phyloP scores from a whole-genome alignment of 73 alveolate genomes.

The Paramecium sonneborni region DNA sequence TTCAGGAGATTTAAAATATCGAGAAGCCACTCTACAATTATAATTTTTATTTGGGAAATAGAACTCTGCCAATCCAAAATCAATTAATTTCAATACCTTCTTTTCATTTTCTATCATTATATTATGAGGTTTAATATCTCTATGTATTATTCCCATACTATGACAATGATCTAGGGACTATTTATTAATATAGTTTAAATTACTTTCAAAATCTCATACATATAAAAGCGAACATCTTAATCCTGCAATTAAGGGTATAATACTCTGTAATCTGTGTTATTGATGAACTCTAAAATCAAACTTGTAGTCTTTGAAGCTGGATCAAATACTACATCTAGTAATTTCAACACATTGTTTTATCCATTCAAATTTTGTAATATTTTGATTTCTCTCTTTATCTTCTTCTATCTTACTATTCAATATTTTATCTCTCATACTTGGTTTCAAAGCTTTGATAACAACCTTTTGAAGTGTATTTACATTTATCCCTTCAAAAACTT shows the following conservation, averaged over 20 bases:
- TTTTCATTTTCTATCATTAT: conserved; percentile 81
- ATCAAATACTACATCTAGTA: conserved; percentile 96
- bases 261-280: conserved; percentile 89
- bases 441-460: conserved; percentile 86
- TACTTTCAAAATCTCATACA: conserved; percentile 90
- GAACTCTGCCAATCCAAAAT: conserved; percentile 92
- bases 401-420: conserved; percentile 70
- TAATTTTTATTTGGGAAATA: conserved; percentile 81
- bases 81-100: conserved; percentile 80
- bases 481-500: conserved; percentile 90
- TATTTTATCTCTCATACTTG: conserved; percentile 56
- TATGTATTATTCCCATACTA: conserved; percentile 86
- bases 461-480: conserved; percentile 73
- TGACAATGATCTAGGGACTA: conserved; percentile 87
- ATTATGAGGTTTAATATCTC: conserved; percentile 91
- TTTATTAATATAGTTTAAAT: conserved; percentile 19
- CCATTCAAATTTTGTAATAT: conserved; percentile 94
- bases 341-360: conserved; percentile 93
- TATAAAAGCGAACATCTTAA: conserved; percentile 90
- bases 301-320: conserved; percentile 95
- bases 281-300: conserved; percentile 90
- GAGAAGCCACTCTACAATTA: conserved; percentile 78
- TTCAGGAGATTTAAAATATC: conserved; percentile 78
- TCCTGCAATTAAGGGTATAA: conserved; percentile 92
- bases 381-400: conserved; percentile 89